Evolutionary conservation across 225 moss, liverwort and hornwort genomes (phyloP).

Genomic region (Polytrichum commune): DNA sequence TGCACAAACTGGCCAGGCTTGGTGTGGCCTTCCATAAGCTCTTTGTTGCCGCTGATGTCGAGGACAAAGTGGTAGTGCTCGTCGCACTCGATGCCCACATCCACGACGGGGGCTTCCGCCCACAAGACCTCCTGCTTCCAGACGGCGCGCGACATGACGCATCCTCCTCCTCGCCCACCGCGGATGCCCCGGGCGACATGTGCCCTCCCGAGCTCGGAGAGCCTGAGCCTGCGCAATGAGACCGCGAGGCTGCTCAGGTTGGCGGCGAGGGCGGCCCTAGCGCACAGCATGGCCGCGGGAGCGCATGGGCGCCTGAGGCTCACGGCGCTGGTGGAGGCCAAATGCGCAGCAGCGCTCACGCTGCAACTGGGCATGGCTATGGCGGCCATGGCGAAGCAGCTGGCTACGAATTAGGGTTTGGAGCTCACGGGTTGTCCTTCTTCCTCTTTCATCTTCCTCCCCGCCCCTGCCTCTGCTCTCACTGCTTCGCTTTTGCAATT

Average conservation of each 20-base stretch:
- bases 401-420: not conserved
- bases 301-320: not conserved
- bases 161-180: slow-evolving; percentile 10
- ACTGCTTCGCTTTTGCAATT: not conserved
- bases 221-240: slow-evolving; percentile 18
- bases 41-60: slow-evolving; percentile 77
- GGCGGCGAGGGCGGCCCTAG: slow-evolving; percentile 8
- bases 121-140: slow-evolving; percentile 89
- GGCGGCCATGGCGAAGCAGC: not conserved
- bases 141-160: slow-evolving; percentile 32
- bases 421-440: not conserved
- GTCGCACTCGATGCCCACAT: slow-evolving; percentile 67
- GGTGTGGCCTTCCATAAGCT: slow-evolving; percentile 83
- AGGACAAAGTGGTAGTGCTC: slow-evolving; percentile 73
- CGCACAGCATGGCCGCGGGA: slow-evolving; percentile 26
- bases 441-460: not conserved
- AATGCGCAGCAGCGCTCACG: not conserved
- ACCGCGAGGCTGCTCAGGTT: slow-evolving; percentile 10
- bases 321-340: not conserved
- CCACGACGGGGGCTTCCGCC: slow-evolving; percentile 81
- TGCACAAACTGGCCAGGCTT: slow-evolving; percentile 91
- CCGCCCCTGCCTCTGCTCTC: not conserved
- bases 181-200: slow-evolving; percentile 2
- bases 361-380: slow-evolving; percentile 1
- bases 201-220: slow-evolving; percentile 17